Conservation (phyloP, 257 asterid genomes). For the Paulownia fortunei region DNA sequence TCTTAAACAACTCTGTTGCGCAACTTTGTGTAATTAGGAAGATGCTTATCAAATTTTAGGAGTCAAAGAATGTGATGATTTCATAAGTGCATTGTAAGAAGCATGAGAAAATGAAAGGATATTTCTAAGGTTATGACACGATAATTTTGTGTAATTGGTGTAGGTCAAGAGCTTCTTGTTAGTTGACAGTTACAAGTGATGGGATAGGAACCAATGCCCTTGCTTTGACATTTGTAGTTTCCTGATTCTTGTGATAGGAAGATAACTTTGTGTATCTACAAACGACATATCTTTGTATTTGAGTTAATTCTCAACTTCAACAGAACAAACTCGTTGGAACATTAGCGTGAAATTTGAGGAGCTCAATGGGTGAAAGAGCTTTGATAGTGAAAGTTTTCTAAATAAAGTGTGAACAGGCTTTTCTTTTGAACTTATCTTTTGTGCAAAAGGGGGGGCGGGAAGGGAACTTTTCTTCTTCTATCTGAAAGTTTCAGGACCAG, state of each 20-base stretch:
- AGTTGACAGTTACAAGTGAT: neutral
- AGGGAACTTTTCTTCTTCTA: neutral
- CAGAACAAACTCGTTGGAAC: neutral
- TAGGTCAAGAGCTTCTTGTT: neutral
- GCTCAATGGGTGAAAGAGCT: neutral
- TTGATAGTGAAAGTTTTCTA: neutral
- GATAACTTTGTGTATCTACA: neutral
- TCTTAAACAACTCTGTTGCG: neutral
- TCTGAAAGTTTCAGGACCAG: constrained; percentile 1
- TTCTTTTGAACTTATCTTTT: neutral
- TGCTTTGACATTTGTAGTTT: neutral
- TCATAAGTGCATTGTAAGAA: constrained; percentile 1
- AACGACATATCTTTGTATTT: neutral
- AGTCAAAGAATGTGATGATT: neutral
- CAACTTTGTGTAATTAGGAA: constrained; percentile 3
- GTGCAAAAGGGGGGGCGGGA: neutral
- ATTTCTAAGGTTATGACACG: neutral
- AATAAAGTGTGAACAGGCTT: neutral
- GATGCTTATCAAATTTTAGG: neutral
- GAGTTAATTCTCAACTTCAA: constrained; percentile 4
- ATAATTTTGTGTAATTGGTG: neutral
- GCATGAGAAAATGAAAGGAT: neutral
- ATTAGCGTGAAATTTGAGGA: neutral
- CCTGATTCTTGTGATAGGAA: neutral
- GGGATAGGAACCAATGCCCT: neutral